Conservation (phyloP, 805 yeast genomes). For the Barnettozyma pratensis region DNA sequence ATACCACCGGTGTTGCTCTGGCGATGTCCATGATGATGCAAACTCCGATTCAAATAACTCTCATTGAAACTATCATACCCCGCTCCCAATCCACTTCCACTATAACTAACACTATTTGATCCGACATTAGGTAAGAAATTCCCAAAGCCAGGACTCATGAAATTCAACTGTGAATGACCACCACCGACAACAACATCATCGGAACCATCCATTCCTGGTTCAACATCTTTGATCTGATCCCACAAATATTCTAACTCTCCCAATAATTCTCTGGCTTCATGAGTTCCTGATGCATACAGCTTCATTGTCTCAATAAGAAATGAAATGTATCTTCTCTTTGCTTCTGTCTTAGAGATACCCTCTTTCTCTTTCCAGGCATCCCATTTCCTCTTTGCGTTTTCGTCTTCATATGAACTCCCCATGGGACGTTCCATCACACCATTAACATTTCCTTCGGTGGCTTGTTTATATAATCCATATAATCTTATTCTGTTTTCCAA, state of each 20-base stretch:
- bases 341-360: constrained; percentile 64
- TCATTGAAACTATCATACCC: constrained; percentile 8
- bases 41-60: constrained; percentile 9
- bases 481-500: constrained; percentile 60
- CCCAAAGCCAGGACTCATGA: constrained; percentile 6
- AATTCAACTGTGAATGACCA: constrained; percentile 2
- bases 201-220: constrained; percentile 19
- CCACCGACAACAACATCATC: constrained; percentile 4
- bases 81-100: constrained; percentile 4
- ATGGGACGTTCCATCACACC: constrained; percentile 62
- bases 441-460: constrained; percentile 77
- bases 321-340: constrained; percentile 66
- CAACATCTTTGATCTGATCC: constrained; percentile 60
- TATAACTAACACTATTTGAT: constrained; percentile 5
- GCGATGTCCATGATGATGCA: neutral
- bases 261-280: constrained; percentile 60
- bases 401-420: constrained; percentile 57
- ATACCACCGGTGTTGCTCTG: constrained; percentile 1
- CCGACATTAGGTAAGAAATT: neutral
- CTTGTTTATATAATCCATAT: constrained; percentile 83
- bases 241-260: constrained; percentile 67
- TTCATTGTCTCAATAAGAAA: constrained; percentile 69
- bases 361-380: constrained; percentile 80
- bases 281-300: constrained; percentile 59
- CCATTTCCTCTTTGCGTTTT: constrained; percentile 68